Evolutionary conservation across 495 filamentous ascomycete genomes (phyloP).

Genomic region (Glarea lozoyensis): DNA sequence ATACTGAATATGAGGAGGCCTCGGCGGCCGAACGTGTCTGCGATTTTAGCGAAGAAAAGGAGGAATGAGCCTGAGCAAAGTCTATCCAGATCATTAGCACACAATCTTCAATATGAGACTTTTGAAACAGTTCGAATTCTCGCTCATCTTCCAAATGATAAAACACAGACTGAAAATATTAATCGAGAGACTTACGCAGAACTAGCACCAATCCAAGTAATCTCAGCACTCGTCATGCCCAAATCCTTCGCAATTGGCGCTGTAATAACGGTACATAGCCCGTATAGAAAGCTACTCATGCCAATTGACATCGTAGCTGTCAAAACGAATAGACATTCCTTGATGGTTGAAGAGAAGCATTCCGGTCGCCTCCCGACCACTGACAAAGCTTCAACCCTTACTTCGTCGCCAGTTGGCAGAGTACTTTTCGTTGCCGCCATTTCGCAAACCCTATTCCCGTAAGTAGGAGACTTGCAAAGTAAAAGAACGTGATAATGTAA

Average conservation of each 20-base stretch:
- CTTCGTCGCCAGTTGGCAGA: no score
- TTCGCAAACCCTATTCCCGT: no score
- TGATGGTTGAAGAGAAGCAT: slow-evolving; percentile 52
- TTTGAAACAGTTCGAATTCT: no score
- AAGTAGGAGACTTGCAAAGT: no score
- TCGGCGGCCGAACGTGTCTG: slow-evolving; percentile 59
- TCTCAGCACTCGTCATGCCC: slow-evolving; percentile 57
- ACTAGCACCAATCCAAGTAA: slow-evolving; percentile 65
- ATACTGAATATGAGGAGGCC: slow-evolving; percentile 52
- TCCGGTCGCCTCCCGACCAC: slow-evolving; percentile 37
- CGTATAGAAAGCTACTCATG: slow-evolving; percentile 50
- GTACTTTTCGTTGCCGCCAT: no score
- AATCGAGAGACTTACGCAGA: slow-evolving; percentile 36
- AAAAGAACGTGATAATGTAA: no score
- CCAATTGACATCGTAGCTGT: slow-evolving; percentile 63
- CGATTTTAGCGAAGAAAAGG: slow-evolving; percentile 56
- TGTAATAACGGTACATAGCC: slow-evolving; percentile 52
- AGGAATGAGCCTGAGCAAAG: slow-evolving; percentile 58
- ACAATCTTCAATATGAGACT: no score
- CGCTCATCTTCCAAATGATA: no score
- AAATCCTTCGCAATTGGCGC: slow-evolving; percentile 53
- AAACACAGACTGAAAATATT: neutral
- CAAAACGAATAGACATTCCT: slow-evolving; percentile 59
- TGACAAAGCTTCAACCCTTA: no score
- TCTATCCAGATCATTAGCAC: slow-evolving; percentile 28